Evolutionary conservation across 2,329 filamentous ascomycete genomes (phyloP).

Genomic region (Magnaporthales sp.): DNA sequence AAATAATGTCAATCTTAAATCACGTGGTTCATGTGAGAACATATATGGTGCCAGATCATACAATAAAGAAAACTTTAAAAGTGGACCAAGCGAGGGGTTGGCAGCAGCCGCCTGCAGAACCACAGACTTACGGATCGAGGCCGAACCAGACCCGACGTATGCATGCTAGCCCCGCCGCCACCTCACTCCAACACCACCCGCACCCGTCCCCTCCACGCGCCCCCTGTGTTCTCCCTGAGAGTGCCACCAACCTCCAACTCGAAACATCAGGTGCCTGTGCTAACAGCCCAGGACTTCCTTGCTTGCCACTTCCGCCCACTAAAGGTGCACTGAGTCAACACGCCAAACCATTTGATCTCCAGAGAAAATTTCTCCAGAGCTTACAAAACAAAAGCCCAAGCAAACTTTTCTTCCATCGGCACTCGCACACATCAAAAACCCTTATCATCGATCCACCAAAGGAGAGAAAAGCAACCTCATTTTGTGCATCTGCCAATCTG

Average conservation of each 20-base stretch:
- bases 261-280: neutral
- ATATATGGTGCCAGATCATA: neutral
- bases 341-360: neutral
- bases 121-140: neutral
- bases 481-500: slow-evolving; percentile 1
- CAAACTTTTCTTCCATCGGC: neutral
- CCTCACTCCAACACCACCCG: neutral
- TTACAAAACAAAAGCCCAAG: neutral
- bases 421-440: neutral
- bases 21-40: neutral
- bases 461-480: neutral
- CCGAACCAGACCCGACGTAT: neutral
- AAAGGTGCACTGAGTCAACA: neutral
- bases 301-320: neutral
- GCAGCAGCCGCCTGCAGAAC: neutral
- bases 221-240: neutral
- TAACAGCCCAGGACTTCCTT: neutral
- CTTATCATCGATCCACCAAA: neutral
- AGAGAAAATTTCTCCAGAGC: too few species aligned
- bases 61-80: neutral
- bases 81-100: neutral
- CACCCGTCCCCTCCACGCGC: neutral
- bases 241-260: neutral
- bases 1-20: neutral
- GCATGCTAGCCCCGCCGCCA: neutral